Evolutionary conservation across 129 eudicot genomes (phyloP), one percentile per base, ranked within the genome.

Genomic region (Escallonia herrerae): DNA sequence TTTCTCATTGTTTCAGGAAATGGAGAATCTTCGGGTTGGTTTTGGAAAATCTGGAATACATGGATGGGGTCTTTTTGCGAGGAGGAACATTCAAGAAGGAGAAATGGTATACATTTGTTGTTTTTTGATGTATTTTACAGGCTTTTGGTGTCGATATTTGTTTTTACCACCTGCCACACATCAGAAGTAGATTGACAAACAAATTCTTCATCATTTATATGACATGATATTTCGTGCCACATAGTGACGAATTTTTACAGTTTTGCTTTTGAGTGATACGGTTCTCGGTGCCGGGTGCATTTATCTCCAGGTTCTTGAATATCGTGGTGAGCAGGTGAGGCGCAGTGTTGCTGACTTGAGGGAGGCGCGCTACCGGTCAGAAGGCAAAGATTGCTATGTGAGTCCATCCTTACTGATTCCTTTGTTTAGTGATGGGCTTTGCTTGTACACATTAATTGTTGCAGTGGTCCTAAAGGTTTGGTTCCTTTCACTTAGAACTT

Each of bases 11-110:
- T 51, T 75, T 52, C 83, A 91, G 97, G 82, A 40, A 63, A 82
- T 87, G 12, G 97, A 87, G 76, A 80, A 71, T 38, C 68, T 65
- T 49, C 84, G 90, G 15, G 83, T 91, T 70, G 87, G 97, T 63
- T 91, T 91, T 62, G 97, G 97, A 14, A 84, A 82, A 78, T 91
- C 97, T 56, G 79, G 86, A 72, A 91, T 91, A 73, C 97, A 91
- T 69, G 94, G 95, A 56, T 91, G 97, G 97, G 97, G 97, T 62
- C 94, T 91, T 51, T 91, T 91, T 84, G 97, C 97, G 47, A 81
- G 95, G 22, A 84, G 81, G 22, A 82, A 56, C 64, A 87, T 91
- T 69, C 90, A 76, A 76, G 95, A 82, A 82, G 97, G 95, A 60
- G 84, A 91, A 78, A 87, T 87, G 97, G 97, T 91, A 84, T 14